phyloP scores from a whole-genome alignment of 2,329 filamentous ascomycete genomes.

The Hymenoscyphus fructigenus region DNA sequence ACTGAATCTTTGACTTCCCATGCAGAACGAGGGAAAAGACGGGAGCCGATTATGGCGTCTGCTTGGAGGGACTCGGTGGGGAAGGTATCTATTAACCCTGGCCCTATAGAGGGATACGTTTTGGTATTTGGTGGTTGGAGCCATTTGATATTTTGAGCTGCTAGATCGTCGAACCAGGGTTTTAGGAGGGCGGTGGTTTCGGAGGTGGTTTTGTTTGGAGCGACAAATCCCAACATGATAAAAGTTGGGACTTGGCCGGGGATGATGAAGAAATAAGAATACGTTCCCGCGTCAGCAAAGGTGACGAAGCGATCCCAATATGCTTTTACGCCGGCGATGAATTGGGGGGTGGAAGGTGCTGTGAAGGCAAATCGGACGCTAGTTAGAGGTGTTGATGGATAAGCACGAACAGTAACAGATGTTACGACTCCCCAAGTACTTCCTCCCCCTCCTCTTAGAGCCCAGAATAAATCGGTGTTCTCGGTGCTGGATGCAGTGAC shows the following conservation, averaged over 20 bases:
- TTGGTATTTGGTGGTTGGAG: constrained; percentile 18
- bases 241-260: constrained; percentile 39
- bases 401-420: neutral
- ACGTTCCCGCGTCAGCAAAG: constrained; percentile 37
- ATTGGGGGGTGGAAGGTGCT: constrained; percentile 18
- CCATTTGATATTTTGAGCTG: constrained; percentile 29
- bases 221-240: constrained; percentile 36
- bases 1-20: neutral
- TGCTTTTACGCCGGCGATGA: constrained; percentile 51
- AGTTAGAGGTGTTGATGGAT: constrained; percentile 36
- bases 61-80: constrained; percentile 37
- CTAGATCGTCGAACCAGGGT: constrained; percentile 42
- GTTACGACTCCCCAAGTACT: constrained; percentile 51
- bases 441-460: constrained; percentile 57
- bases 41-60: constrained; percentile 6
- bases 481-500: constrained; percentile 50
- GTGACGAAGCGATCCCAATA: constrained; percentile 47
- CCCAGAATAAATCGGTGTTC: constrained; percentile 63
- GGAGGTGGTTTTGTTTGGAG: constrained; percentile 31
- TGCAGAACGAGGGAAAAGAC: constrained; percentile 9
- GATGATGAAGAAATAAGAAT: constrained; percentile 27
- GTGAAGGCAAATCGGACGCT: constrained; percentile 8
- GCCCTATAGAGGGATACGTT: constrained; percentile 18
- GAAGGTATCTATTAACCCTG: constrained; percentile 42
- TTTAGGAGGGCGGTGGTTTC: constrained; percentile 35